These are phyloP conservation scores for Lentithecium fluviatile DNA, from an alignment of 495 filamentous ascomycete species.

Conservation along the genomic window DNA sequence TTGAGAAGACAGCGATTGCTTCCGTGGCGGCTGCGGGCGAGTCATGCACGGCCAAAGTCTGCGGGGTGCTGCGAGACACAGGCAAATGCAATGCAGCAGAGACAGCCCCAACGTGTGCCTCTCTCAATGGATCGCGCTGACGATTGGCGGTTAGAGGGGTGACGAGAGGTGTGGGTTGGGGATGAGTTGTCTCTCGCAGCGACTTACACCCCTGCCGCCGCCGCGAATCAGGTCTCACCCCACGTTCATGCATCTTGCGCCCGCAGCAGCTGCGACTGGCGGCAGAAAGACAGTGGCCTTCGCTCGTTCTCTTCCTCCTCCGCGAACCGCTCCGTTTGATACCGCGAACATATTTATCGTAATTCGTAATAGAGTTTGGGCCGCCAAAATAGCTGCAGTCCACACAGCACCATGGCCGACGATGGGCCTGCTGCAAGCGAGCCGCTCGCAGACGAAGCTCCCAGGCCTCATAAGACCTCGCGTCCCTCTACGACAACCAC, in stretches of 20 bases:
- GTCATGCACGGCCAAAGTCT: too few species aligned
- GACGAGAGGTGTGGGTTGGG: too few species aligned
- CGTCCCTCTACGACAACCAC: neutral
- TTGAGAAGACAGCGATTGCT: too few species aligned
- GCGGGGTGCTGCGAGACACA: too few species aligned
- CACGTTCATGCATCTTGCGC: neutral
- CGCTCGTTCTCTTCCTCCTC: neutral
- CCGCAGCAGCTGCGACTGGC: neutral
- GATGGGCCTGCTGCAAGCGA: neutral
- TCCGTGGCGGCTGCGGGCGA: too few species aligned
- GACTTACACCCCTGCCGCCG: neutral
- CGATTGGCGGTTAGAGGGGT: too few species aligned
- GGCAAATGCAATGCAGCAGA: too few species aligned
- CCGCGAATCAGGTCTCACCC: constrained; percentile 1
- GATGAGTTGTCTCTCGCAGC: too few species aligned
- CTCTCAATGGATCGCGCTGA: too few species aligned
- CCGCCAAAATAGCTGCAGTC: neutral
- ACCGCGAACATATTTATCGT: neutral
- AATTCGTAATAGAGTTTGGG: neutral
- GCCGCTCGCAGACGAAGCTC: neutral
- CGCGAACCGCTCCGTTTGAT: neutral
- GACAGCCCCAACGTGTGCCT: too few species aligned
- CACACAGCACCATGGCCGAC: neutral
- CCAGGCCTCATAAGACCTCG: neutral
- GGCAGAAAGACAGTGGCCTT: too few species aligned